phyloP scores from a whole-genome alignment of 2,329 filamentous ascomycete species.

The Kalmusia sp. region DNA sequence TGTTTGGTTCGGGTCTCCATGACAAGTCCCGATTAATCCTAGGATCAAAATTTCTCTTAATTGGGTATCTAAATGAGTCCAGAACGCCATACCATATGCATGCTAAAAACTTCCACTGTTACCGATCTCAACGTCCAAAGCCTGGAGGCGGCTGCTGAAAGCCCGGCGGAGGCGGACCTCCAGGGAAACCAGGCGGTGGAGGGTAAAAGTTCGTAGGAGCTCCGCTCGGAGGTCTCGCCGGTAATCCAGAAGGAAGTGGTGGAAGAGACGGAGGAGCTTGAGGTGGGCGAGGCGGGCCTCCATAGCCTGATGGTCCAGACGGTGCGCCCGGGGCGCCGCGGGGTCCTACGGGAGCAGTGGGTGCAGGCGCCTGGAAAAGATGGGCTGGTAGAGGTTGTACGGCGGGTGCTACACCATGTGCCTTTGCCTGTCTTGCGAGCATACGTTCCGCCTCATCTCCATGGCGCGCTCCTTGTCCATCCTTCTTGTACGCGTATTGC shows the following conservation, averaged over 20 bases:
- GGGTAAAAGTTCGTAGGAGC: slow-evolving; percentile 53
- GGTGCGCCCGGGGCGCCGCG: slow-evolving; percentile 46
- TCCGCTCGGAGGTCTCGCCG: slow-evolving; percentile 75
- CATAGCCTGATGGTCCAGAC: slow-evolving; percentile 49
- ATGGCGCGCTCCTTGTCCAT: slow-evolving; percentile 95
- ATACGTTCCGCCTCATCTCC: slow-evolving; percentile 93
- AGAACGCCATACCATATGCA: slow-evolving; percentile 6
- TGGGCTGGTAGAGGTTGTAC: slow-evolving; percentile 77
- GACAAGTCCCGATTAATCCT: too few species aligned
- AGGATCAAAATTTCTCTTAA: too few species aligned
- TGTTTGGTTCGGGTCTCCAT: too few species aligned
- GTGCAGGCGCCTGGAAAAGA: slow-evolving; percentile 61
- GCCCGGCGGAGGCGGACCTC: slow-evolving; percentile 23
- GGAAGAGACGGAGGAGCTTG: slow-evolving; percentile 58
- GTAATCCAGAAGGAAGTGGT: slow-evolving; percentile 66
- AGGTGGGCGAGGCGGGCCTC: slow-evolving; percentile 43
- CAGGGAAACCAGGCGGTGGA: slow-evolving; percentile 35
- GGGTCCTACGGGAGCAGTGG: slow-evolving; percentile 37
- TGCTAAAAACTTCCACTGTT: neutral
- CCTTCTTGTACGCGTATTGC: slow-evolving; percentile 99
- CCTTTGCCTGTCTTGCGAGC: slow-evolving; percentile 89
- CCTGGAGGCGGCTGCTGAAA: slow-evolving; percentile 27
- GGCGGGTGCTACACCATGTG: slow-evolving; percentile 88
- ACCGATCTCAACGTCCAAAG: slow-evolving; percentile 14
- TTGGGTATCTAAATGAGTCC: slow-evolving; percentile 9